Conservation (phyloP, 2,329 filamentous ascomycete species). For the Phyllosticta capitalensis region DNA sequence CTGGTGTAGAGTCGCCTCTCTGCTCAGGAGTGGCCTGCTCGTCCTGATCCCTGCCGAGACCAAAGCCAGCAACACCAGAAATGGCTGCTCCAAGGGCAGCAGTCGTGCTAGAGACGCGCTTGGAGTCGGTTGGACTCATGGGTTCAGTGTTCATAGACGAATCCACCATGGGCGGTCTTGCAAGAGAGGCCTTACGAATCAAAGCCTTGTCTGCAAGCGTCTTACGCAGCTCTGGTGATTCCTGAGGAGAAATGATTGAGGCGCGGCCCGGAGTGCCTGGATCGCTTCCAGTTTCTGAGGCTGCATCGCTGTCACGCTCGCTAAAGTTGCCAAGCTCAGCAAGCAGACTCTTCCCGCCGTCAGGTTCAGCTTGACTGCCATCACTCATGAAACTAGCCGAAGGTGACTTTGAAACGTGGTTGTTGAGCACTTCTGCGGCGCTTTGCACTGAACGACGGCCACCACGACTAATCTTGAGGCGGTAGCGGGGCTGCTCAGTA, state of each 20-base stretch:
- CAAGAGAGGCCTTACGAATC: conserved; percentile 9
- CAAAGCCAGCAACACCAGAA: conserved; percentile 18
- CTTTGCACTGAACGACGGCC: conserved; percentile 39
- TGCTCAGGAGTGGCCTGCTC: background rate
- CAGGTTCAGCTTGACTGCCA: conserved; percentile 36
- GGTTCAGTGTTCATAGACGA: conserved; percentile 54
- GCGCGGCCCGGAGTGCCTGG: conserved; percentile 14
- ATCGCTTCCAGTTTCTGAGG: conserved; percentile 23
- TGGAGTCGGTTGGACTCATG: conserved; percentile 34
- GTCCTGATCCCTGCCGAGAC: conserved; percentile 11
- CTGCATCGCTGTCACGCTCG: conserved; percentile 58
- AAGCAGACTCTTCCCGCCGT: conserved; percentile 69
- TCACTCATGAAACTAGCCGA: conserved; percentile 41
- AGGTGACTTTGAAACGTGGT: conserved; percentile 48
- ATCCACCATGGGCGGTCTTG: conserved; percentile 44
- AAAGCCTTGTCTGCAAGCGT: conserved; percentile 3
- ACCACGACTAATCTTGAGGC: conserved; percentile 59
- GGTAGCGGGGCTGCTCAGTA: conserved; percentile 57
- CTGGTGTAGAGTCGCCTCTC: background rate
- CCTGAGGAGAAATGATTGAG: conserved; percentile 6
- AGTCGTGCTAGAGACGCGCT: conserved; percentile 17
- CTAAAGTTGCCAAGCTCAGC: conserved; percentile 79
- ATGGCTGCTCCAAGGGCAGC: conserved; percentile 14
- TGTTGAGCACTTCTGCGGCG: conserved; percentile 46
- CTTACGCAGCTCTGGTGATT: conserved; percentile 5